Conservation (phyloP, 257 asterid species). For the Euphrasia confusa region DNA sequence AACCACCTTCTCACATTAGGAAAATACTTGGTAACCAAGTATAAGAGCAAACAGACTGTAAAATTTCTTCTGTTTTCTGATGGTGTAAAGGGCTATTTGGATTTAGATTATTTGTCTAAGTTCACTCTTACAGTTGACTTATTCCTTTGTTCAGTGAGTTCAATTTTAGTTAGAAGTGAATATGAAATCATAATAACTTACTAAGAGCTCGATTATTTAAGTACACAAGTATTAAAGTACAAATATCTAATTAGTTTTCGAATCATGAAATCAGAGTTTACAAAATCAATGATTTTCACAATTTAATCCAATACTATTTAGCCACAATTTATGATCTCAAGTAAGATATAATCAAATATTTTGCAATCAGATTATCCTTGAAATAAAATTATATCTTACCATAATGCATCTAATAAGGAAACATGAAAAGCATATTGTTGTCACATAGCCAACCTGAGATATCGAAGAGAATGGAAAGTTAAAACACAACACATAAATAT, state of each 20-base stretch:
- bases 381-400: slow-evolving; percentile 51
- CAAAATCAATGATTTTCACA: neutral
- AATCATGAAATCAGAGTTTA: neutral
- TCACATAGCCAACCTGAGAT: slow-evolving; percentile 95
- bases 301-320: slow-evolving; percentile 8
- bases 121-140: neutral
- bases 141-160: neutral
- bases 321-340: slow-evolving; percentile 19
- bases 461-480: slow-evolving; percentile 14
- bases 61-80: neutral
- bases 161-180: neutral
- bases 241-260: neutral
- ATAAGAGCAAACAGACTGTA: neutral
- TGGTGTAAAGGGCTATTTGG: neutral
- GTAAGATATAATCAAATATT: neutral
- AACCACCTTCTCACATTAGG: neutral
- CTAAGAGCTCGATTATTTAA: neutral
- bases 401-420: slow-evolving; percentile 84
- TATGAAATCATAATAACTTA: neutral
- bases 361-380: slow-evolving; percentile 23
- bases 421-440: slow-evolving; percentile 86
- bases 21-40: neutral
- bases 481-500: neutral
- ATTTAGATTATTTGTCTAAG: neutral
- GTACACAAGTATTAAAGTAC: neutral